These are phyloP conservation scores for Candida tallmaniae DNA, from an alignment of 805 yeast genomes.

Conservation along the genomic window DNA sequence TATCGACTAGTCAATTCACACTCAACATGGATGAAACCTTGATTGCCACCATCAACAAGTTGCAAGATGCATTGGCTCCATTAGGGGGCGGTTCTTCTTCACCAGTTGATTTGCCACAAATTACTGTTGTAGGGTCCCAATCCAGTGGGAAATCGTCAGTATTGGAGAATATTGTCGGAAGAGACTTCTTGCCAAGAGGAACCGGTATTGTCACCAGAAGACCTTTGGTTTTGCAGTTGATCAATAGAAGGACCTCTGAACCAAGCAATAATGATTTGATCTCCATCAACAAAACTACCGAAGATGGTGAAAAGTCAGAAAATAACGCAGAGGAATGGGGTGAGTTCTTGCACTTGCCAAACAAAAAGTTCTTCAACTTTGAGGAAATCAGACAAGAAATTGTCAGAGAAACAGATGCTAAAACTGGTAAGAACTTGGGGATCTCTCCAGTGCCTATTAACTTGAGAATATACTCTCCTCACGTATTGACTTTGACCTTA, in stretches of 20 bases:
- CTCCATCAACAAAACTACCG: conserved; percentile 39
- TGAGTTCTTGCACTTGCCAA: conserved; percentile 90
- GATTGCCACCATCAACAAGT: conserved; percentile 81
- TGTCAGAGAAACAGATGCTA: conserved; percentile 84
- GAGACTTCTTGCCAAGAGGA: conserved; percentile 89
- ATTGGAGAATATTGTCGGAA: conserved; percentile 84
- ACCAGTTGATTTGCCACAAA: conserved; percentile 91
- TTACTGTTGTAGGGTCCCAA: conserved; percentile 93
- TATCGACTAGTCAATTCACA: not conserved
- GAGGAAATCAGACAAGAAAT: conserved; percentile 87
- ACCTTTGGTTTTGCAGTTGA: conserved; percentile 77
- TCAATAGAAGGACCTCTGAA: conserved; percentile 49
- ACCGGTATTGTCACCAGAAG: conserved; percentile 91
- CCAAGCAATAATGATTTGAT: conserved; percentile 29
- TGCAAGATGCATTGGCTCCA: conserved; percentile 96
- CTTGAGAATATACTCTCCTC: conserved; percentile 88
- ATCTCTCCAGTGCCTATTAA: conserved; percentile 91
- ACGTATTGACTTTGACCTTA: conserved; percentile 86
- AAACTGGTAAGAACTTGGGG: conserved; percentile 78
- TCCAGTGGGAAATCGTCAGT: conserved; percentile 88
- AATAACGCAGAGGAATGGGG: conserved; percentile 92
- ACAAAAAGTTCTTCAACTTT: conserved; percentile 81
- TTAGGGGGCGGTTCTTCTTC: conserved; percentile 84
- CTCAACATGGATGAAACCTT: conserved; percentile 64
- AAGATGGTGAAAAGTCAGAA: conserved; percentile 51